Base-by-base conservation (phyloP, 208 protist genomes). In the Leishmania turanica region DNA sequence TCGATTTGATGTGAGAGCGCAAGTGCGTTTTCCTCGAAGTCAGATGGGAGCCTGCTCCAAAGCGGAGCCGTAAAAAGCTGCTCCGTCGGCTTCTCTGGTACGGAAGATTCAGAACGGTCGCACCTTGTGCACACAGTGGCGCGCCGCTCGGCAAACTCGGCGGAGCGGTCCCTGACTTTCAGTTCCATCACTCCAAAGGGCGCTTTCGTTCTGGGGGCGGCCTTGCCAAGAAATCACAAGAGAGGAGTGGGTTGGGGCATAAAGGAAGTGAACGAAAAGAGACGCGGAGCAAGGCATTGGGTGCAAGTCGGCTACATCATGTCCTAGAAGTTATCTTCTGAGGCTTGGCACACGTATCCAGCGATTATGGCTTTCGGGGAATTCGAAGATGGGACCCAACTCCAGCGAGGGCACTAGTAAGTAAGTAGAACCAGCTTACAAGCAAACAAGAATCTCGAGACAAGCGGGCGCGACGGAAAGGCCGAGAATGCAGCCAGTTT, bases 151-250 rank as follows among this genome's bases (percentile, higher is more conserved):
- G 64, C 65, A 56, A 91, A 91, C 56, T 89, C 88, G 13, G 56
- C 73, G 27, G 72, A 83, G 19, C 88, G 85, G 65, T 84, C 78
- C 37, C 88, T 60, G 27, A 91, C 77, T 71, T 82, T 86, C 2
- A 78, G 58, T 5, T 47, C 31, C 49, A 60, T 60, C 6, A 2
- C 17, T 60, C 49, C 9, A 13, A 19, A 9, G 3, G 71, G 2
- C 45, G 5, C 47, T 75, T 54, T 40, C 2, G 3, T 60, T 31
- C 27, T 75, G 17, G 51, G n/a, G 31, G 13, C 37, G 13, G 45
- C 15, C 34, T 49, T 15, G 24, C 11, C 34, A 75, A 74, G 11
- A 77, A 56, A 69, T 17, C 47, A 81, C 65, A 62, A 45, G 34
- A 19, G 68, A 54, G 7, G 42, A 31, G 27, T 31, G 45, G 8